Evolutionary conservation across 345 rosid genomes (phyloP).

Genomic region (Arabidopsis arenosa): DNA sequence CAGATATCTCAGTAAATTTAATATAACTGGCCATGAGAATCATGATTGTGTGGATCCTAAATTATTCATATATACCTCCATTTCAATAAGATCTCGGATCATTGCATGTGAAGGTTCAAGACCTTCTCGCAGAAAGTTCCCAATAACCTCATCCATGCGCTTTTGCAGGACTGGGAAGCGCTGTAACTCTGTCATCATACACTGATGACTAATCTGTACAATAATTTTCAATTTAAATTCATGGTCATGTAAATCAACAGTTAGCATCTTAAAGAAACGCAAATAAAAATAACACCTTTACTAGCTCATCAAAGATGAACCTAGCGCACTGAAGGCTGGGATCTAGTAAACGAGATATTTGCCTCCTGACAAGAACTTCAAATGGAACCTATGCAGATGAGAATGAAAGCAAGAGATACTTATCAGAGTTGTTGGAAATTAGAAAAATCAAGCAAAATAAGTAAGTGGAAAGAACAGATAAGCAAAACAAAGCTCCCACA

Average conservation of each 20-base stretch:
- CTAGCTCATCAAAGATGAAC: slow-evolving; percentile 90
- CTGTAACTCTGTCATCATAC: slow-evolving; percentile 74
- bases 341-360: slow-evolving; percentile 89
- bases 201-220: slow-evolving; percentile 87
- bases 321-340: slow-evolving; percentile 98
- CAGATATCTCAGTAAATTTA: background rate
- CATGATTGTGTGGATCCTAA: slow-evolving; percentile 6
- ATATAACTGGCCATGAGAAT: background rate
- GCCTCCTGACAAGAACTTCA: slow-evolving; percentile 94
- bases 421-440: slow-evolving; percentile 4
- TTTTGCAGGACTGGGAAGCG: slow-evolving; percentile 86
- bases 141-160: slow-evolving; percentile 95
- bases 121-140: slow-evolving; percentile 83
- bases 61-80: slow-evolving; percentile 67
- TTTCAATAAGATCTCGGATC: slow-evolving; percentile 89
- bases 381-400: slow-evolving; percentile 71
- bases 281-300: slow-evolving; percentile 57
- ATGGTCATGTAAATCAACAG: slow-evolving; percentile 8
- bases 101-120: slow-evolving; percentile 92
- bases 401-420: slow-evolving; percentile 17
- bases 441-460: slow-evolving; percentile 2
- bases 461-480: slow-evolving; percentile 16
- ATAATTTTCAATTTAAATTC: background rate
- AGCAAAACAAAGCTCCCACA: slow-evolving; percentile 3
- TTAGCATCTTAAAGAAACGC: background rate